Conservation (phyloP, 1,139 yeast genomes). For the Hanseniaspora uvarum region DNA sequence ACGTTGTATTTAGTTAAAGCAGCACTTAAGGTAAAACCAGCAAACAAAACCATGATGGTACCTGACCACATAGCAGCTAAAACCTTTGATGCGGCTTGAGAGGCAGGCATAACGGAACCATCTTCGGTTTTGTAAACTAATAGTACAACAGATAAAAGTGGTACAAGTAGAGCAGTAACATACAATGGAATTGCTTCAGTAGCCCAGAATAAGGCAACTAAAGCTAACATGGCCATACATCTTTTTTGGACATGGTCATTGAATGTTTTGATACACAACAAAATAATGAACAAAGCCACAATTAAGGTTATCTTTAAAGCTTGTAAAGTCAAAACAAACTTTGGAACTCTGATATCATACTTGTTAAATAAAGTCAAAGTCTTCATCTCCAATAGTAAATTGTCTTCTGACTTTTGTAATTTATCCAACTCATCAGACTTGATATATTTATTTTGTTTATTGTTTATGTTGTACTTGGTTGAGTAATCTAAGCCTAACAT, state of each 20-base stretch:
- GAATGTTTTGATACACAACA: slow-evolving; percentile 48
- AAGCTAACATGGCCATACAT: slow-evolving; percentile 57
- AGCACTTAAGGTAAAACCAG: slow-evolving; percentile 67
- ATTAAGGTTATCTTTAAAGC: slow-evolving; percentile 41
- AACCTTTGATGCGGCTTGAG: slow-evolving; percentile 46
- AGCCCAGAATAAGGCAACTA: slow-evolving; percentile 67
- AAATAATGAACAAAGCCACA: slow-evolving; percentile 37
- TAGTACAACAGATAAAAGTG: slow-evolving; percentile 46
- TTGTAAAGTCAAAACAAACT: slow-evolving; percentile 34
- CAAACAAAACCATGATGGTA: slow-evolving; percentile 55
- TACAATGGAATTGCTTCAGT: slow-evolving; percentile 62
- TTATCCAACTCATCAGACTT: slow-evolving; percentile 23
- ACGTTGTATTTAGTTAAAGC: slow-evolving; percentile 61
- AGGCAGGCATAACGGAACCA: slow-evolving; percentile 45
- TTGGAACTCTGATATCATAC: slow-evolving; percentile 31
- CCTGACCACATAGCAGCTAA: slow-evolving; percentile 64
- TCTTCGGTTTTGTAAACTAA: slow-evolving; percentile 45
- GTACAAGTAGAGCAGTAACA: slow-evolving; percentile 55
- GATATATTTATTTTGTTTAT: slow-evolving; percentile 24
- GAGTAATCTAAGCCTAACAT: slow-evolving; percentile 51
- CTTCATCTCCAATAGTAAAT: slow-evolving; percentile 27
- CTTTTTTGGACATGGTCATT: slow-evolving; percentile 50
- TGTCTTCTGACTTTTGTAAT: slow-evolving; percentile 20
- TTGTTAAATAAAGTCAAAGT: slow-evolving; percentile 29
- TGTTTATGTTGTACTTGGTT: slow-evolving; percentile 27